A percentile compares a stretch with the other conserved stretches of the same genome.
phyloP scores from a whole-genome alignment of 23 red algal species.

The Chondrus crispus region DNA sequence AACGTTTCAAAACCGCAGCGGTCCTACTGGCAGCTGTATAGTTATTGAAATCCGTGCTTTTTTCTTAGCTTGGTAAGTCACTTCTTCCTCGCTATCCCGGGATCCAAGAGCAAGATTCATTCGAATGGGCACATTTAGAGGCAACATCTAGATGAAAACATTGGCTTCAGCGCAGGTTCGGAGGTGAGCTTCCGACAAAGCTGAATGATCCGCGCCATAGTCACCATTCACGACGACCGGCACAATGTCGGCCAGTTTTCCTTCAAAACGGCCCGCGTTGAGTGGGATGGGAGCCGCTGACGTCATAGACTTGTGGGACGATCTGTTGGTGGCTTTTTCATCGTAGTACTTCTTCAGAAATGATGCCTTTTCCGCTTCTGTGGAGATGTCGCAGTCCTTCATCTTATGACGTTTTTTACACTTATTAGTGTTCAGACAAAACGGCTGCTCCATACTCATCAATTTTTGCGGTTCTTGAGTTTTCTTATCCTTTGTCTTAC shows the following conservation, averaged over 20 bases:
- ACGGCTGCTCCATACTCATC: too few relatives aligned
- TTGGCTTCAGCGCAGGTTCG: background rate
- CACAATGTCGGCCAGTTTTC: background rate
- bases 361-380: too few relatives aligned
- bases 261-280: background rate
- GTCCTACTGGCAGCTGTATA: background rate
- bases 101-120: background rate
- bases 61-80: background rate
- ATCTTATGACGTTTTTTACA: too few relatives aligned
- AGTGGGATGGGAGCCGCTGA: too few relatives aligned
- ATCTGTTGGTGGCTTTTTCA: too few relatives aligned
- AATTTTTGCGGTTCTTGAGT: too few relatives aligned
- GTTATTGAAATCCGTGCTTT: constrained; percentile 4
- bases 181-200: background rate
- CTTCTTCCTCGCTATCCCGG: background rate
- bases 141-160: background rate
- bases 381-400: too few relatives aligned
- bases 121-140: background rate
- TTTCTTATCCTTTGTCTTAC: too few relatives aligned
- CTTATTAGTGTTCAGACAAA: too few relatives aligned
- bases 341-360: too few relatives aligned
- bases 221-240: background rate
- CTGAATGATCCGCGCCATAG: background rate
- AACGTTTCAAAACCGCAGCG: background rate
- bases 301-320: too few relatives aligned